Conservation (phyloP, 192 early-diverging fungal genomes). For the Coemansia sp. region DNA sequence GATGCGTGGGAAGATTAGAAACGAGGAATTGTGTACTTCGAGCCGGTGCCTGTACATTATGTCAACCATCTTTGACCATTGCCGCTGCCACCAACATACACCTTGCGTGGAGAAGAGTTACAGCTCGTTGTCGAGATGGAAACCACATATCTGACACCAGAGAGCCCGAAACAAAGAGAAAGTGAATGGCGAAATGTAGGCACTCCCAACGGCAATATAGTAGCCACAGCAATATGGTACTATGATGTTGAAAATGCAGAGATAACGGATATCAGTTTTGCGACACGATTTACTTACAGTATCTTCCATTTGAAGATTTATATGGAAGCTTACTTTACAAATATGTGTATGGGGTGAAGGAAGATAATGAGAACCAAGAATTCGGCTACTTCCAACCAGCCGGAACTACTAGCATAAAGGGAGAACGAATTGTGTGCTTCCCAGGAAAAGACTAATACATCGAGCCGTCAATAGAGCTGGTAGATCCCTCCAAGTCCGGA, state of each 20-base stretch:
- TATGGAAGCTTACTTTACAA: too few relatives aligned
- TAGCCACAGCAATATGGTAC: constrained; percentile 69
- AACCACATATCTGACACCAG: constrained; percentile 63
- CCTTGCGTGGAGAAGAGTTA: constrained; percentile 30
- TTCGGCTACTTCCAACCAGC: constrained; percentile 25
- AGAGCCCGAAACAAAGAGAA: constrained; percentile 56
- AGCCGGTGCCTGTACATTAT: constrained; percentile 27
- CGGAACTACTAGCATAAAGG: constrained; percentile 37
- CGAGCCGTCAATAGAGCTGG: constrained; percentile 57
- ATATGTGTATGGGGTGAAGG: constrained; percentile 27
- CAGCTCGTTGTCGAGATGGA: constrained; percentile 70
- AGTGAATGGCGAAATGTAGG: constrained; percentile 66
- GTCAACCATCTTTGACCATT: background rate
- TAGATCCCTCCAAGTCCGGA: constrained; percentile 58
- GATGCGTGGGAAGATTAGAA: background rate
- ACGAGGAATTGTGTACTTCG: constrained; percentile 9
- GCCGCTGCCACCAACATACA: constrained; percentile 13
- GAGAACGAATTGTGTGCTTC: constrained; percentile 64
- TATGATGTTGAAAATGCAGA: constrained; percentile 66
- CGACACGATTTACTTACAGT: background rate
- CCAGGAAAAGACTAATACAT: constrained; percentile 68
- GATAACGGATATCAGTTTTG: constrained; percentile 59
- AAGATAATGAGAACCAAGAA: constrained; percentile 22
- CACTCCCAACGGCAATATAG: constrained; percentile 64
- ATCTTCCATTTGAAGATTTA: constrained; percentile 1